phyloP scores from a whole-genome alignment of 2,329 filamentous ascomycete genomes.

The Arachnomyces sp. region DNA sequence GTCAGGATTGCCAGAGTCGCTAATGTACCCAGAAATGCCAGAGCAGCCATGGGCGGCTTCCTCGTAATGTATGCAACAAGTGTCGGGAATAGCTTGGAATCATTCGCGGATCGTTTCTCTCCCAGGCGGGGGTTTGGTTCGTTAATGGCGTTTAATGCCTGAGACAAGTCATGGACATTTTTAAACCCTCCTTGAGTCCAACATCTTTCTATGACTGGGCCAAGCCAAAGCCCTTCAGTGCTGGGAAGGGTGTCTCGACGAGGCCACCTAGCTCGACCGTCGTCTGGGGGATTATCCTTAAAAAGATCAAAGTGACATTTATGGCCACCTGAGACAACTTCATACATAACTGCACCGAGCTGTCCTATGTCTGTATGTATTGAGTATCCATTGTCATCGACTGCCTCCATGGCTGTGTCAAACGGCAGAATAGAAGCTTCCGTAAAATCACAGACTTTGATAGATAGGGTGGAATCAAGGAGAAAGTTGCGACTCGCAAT shows the following conservation, averaged over 20 bases:
- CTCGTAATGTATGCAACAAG: no score
- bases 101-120: no score
- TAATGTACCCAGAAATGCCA: no score
- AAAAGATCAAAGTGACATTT: constrained; percentile 5
- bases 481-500: constrained; percentile 12
- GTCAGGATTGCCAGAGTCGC: no score
- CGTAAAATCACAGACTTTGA: constrained; percentile 24
- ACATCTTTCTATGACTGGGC: constrained; percentile 4
- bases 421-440: constrained; percentile 11
- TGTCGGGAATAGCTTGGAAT: no score
- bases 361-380: constrained; percentile 7
- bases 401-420: constrained; percentile 1
- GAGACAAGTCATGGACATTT: constrained; percentile 1
- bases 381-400: constrained; percentile 8
- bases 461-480: constrained; percentile 14
- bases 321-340: constrained; percentile 4
- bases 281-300: constrained; percentile 1
- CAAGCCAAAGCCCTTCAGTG: constrained; percentile 1
- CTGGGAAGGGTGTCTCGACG: background rate
- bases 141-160: constrained; percentile 2
- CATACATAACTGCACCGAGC: constrained; percentile 6
- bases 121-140: no score
- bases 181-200: constrained; percentile 3
- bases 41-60: no score
- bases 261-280: constrained; percentile 1